These are phyloP conservation scores for Verbena officinalis DNA, from an alignment of 257 asterid genomes.

Conservation along the genomic window DNA sequence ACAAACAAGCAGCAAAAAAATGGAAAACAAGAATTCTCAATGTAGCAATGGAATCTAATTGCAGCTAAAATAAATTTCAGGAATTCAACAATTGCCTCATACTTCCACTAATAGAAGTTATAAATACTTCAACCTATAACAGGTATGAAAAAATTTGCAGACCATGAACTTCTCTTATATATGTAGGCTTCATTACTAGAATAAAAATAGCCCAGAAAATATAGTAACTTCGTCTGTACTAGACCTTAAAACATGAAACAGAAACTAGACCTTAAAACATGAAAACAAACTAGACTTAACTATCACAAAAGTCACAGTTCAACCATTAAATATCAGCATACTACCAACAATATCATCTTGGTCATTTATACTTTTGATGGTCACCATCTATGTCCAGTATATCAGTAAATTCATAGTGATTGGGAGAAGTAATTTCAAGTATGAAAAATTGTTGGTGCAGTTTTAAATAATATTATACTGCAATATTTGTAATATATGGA, in stretches of 20 bases:
- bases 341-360: not conserved
- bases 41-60: not conserved
- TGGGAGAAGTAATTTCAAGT: not conserved
- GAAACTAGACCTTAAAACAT: conserved; percentile 7
- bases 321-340: conserved; percentile 7
- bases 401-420: not conserved
- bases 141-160: not conserved
- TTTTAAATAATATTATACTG: conserved; percentile 14
- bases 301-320: conserved; percentile 7
- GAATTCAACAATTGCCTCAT: not conserved
- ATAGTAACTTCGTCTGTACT: not conserved
- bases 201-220: not conserved
- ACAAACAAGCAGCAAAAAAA: not conserved
- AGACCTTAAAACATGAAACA: not conserved
- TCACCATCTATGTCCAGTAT: conserved; percentile 13
- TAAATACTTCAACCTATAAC: not conserved
- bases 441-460: conserved; percentile 17
- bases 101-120: not conserved
- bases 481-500: conserved; percentile 20
- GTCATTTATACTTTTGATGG: conserved; percentile 2
- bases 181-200: not conserved
- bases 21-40: not conserved
- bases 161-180: not conserved
- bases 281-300: not conserved
- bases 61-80: not conserved